These are phyloP conservation scores for Yamadazyma kitorensis DNA, from an alignment of 805 yeast species.

Conservation along the genomic window DNA sequence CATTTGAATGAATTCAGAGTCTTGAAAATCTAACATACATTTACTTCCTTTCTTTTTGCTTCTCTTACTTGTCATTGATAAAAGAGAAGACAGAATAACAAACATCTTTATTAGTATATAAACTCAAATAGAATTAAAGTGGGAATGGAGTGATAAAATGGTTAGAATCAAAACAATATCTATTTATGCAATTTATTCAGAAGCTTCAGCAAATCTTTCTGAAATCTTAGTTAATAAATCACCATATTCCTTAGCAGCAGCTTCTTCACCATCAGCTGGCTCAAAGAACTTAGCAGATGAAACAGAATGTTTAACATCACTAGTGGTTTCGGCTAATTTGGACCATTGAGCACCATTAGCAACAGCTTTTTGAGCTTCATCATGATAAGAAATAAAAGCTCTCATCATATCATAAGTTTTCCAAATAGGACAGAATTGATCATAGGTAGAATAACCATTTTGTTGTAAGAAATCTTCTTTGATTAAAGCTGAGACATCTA, in stretches of 20 bases:
- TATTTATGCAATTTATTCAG: too few species aligned
- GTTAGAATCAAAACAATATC: too few species aligned
- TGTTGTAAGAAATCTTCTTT: constrained; percentile 99
- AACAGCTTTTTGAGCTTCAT: constrained; percentile 97
- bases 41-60: too few species aligned
- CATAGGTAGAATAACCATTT: constrained; percentile 97
- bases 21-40: too few species aligned
- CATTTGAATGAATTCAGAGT: neutral
- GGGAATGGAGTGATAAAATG: too few species aligned
- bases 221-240: constrained; percentile 70
- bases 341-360: constrained; percentile 94
- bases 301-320: constrained; percentile 89
- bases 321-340: constrained; percentile 82
- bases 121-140: too few species aligned
- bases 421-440: constrained; percentile 99
- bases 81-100: too few species aligned
- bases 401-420: constrained; percentile 98
- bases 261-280: constrained; percentile 87
- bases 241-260: constrained; percentile 72
- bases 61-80: too few species aligned
- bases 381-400: constrained; percentile 84
- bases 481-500: constrained; percentile 87
- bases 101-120: too few species aligned
- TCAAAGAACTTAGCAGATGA: constrained; percentile 94
- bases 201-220: constrained; percentile 93